Evolutionary conservation across 371 early-diverging fungal genomes (phyloP), one percentile per base, ranked within the genome.

Genomic region (Sporodiniella umbellata): DNA sequence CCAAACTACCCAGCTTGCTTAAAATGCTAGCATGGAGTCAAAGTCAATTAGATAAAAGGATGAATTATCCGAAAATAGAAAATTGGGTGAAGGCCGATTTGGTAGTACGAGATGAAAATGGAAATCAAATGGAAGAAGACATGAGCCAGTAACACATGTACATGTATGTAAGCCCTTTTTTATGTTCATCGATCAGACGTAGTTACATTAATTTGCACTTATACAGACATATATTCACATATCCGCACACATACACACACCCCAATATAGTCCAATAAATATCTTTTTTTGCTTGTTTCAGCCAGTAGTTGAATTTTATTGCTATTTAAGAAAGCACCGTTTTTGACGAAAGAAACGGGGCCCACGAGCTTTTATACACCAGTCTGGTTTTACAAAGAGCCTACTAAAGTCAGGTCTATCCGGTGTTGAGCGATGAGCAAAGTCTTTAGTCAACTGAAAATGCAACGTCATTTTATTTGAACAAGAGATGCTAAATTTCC

Each of bases 1-100:
- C 97, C 3, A 93, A 93, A 53, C 77, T 98, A 45, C 95, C 96
- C 12, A 78, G 84, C 17, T 53, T 98, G 42, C 56, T 98, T 53
- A 88, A 91, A 68, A 85, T 95, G 86, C 69, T 95, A 22, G 81
- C 85, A 28, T 98, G 96, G 95, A 80, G 92, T 42, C 98, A 98
- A 74, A 85, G 79, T n/a, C 82, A 86, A 59, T 56, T 93, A 28
- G 92, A 90, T 47, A 93, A 93, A 46, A 79, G 82, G 42, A 77
- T 83, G 51, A 60, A 48, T 15, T 97, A 82, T 64, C 98, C 98
- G 8, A 82, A 87, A 53, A 89, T 97, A 56, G 82, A 76, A 30
- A 88, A 95, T 61, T 80, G 93, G 46, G 80, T 84, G 19, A 90
- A 85, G 25, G 93, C 88, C 0, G 89, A 92, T 54, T 70, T 92